A percentile compares a stretch with the other conserved stretches of the same genome.
Evolutionary conservation across 192 early-diverging fungal genomes (phyloP).

Genomic region (Podila horticola): DNA sequence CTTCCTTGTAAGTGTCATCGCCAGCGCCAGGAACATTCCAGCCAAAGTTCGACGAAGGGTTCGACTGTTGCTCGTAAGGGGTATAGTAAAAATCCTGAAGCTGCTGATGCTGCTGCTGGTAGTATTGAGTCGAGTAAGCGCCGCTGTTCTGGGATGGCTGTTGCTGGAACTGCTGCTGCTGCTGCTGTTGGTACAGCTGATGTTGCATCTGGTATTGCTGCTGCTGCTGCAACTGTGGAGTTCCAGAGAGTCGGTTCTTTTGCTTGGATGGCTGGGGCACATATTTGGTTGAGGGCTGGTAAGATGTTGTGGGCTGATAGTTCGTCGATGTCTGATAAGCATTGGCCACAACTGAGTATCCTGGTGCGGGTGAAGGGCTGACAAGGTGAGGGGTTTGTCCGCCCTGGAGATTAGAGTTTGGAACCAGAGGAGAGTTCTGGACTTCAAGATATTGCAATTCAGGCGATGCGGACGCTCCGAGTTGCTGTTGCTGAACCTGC

Average conservation of each 20-base stretch:
- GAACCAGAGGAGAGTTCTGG: constrained; percentile 21
- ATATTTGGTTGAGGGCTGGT: constrained; percentile 36
- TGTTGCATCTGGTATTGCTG: background rate
- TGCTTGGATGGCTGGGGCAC: constrained; percentile 23
- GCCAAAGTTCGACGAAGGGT: constrained; percentile 1
- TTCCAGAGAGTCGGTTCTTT: constrained; percentile 25
- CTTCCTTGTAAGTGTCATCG: background rate
- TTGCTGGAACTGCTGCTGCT: background rate
- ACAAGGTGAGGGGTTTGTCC: background rate
- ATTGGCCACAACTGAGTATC: background rate
- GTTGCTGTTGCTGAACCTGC: background rate
- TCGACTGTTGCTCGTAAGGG: constrained; percentile 16
- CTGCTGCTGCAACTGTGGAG: constrained; percentile 8
- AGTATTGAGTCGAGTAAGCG: background rate
- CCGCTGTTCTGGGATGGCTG: constrained; percentile 5
- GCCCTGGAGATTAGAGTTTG: background rate
- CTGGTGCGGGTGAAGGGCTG: background rate
- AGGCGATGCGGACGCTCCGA: constrained; percentile 24
- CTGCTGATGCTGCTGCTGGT: constrained; percentile 15
- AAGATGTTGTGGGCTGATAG: constrained; percentile 15
- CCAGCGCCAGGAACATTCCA: background rate
- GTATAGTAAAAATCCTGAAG: constrained; percentile 32
- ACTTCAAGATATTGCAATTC: constrained; percentile 43
- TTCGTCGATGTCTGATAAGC: background rate
- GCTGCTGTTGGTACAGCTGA: background rate